Base-by-base conservation (phyloP, 441 rosid genomes). In the Arabidopsis hybrid region DNA sequence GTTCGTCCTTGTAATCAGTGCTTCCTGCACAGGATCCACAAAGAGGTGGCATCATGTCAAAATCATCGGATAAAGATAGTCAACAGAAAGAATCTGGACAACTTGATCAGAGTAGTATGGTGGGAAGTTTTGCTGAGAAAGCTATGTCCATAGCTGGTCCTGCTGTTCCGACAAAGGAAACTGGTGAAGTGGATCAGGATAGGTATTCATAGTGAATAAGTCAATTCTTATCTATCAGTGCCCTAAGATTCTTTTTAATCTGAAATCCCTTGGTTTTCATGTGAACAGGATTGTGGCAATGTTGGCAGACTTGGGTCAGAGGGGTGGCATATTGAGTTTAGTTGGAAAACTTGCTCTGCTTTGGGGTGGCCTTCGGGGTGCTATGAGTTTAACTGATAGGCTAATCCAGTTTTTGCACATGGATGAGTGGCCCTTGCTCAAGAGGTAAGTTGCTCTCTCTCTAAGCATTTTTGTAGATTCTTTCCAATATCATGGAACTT, bases 281-380 rank as follows among this genome's bases (percentile, higher is more conserved):
- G 38, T 73, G 60, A 71, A 78, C 87, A 95, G 99, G 83, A 76
- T 95, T 73, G 99, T 95, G 43, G 87, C 96, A 10, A 86, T 93
- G 92, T 78, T 96, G 78, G 84, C 97, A 51, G 97, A 88, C 65
- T 80, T 87, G 85, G 99, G 97, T 67, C 98, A 96, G 83, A 93
- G 77, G 85, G 99, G 99, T 76, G 99, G 99, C 74, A 78, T 93
- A 74, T 65, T 93, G 84, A 88, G 40, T 85, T 87, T 96, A 69
- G 89, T 95, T 79, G 91, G 96, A 51, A 95, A 95, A 83, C 60
- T 91, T 83, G 99, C 99, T 67, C 79, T 95, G 87, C 97, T 95
- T 77, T 95, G 99, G 99, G 99, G 97, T 82, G 99, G 99, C 66
- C 80, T 95, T 73, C 97, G 98, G 47, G 97, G 97, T 78, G 98